phyloP scores from a whole-genome alignment of 2,329 filamentous ascomycete species.

The Cercospora zeae-maydis region DNA sequence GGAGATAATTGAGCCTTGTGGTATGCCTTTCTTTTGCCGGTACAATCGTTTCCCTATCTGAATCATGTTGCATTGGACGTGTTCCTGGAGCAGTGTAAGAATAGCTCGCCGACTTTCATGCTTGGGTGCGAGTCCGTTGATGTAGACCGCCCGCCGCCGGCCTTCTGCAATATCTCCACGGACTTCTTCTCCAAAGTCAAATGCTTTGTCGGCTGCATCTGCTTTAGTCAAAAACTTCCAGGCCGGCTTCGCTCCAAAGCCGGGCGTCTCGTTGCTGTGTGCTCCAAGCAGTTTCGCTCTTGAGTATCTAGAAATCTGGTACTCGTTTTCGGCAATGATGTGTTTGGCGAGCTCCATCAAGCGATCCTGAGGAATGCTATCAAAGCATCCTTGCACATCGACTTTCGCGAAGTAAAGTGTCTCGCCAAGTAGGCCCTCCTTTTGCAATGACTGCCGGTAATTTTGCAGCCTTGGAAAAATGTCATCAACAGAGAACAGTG shows the following conservation, averaged over 20 bases:
- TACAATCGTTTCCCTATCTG: slow-evolving; percentile 86
- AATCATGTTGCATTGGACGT: slow-evolving; percentile 81
- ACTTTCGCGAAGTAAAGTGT: slow-evolving; percentile 84
- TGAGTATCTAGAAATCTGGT: slow-evolving; percentile 69
- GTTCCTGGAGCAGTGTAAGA: slow-evolving; percentile 68
- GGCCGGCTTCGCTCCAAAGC: slow-evolving; percentile 35
- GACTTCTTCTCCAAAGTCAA: slow-evolving; percentile 34
- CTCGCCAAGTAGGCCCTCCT: slow-evolving; percentile 34
- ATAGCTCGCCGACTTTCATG: slow-evolving; percentile 58
- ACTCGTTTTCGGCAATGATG: slow-evolving; percentile 57
- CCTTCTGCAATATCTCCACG: slow-evolving; percentile 26
- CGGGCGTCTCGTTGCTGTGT: slow-evolving; percentile 34
- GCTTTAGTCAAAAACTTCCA: slow-evolving; percentile 45
- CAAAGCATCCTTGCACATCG: slow-evolving; percentile 88
- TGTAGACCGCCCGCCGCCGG: slow-evolving; percentile 68
- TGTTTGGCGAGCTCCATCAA: slow-evolving; percentile 64
- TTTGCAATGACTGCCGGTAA: slow-evolving; percentile 58
- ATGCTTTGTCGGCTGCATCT: slow-evolving; percentile 27
- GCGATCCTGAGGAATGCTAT: slow-evolving; percentile 82
- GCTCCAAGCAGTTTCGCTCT: slow-evolving; percentile 58
- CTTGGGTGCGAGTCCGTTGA: slow-evolving; percentile 63
- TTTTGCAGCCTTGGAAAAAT: slow-evolving; percentile 68
- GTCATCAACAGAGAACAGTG: slow-evolving; percentile 76
- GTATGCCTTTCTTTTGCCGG: slow-evolving; percentile 82
- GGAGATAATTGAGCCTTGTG: slow-evolving; percentile 87